Base-by-base conservation (phyloP, 2,329 filamentous ascomycete species). In the Neonectria magnoliae region DNA sequence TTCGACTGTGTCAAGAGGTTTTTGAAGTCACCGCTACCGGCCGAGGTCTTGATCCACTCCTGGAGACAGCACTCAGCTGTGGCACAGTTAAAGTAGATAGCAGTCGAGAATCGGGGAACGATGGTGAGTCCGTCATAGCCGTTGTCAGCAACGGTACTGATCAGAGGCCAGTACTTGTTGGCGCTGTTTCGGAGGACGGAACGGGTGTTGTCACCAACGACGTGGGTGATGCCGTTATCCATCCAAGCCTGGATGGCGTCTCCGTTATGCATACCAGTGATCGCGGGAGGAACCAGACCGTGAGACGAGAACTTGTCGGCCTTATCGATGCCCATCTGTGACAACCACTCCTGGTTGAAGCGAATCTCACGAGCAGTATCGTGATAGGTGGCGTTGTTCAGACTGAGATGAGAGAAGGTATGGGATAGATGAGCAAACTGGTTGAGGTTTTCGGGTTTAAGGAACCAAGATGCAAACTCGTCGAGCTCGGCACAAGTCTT, bases 11-110 rank as follows among this genome's bases (percentile, higher is more conserved):
- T 29, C 2, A 69, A 16, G 2, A 69, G 60, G 22, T 56, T 55
- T n/a, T 11, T 57, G 33, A 65, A 68, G 16, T 58, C 52, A 14
- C 66, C 66, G 3, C 41, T 41, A 2, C 65, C 66, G 5, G 51
- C 65, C 20, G 66, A 68, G 9, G 66, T 68, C 31, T 64, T 58
- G 11, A 68, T 65, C 66, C 66, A 68, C 29, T 68, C 66, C 16
- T 60, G 51, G 9, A 62, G 65, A n/a, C 61, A 65, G 38, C 66
- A 68, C 45, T 60, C 65, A 1, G 62, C 62, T 5, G 55, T 68
- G 10, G 62, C 61, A 36, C 66, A 68, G 44, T 68, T 68, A 51
- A 62, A 68, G 66, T 68, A 68, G 27, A 68, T 68, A 9, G 66
- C 64, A 22, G 66, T 68, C 13, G 66, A 57, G 14, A 51, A 68